phyloP scores from a whole-genome alignment of 2,329 filamentous ascomycete species.

The Botryotinia calthae region DNA sequence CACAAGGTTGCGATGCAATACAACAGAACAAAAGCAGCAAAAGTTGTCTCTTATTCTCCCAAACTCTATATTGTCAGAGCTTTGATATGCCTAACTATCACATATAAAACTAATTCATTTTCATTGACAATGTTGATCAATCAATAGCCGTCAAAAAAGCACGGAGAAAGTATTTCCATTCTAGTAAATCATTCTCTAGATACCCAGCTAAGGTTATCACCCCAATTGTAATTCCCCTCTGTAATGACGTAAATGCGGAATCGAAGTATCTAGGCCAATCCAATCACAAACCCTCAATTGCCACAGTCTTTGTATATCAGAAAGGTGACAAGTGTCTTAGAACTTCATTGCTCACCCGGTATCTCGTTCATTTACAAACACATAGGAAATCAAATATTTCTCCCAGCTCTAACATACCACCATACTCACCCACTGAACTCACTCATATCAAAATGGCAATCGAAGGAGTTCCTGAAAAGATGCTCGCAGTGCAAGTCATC shows the following conservation, averaged over 20 bases:
- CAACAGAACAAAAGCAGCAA: not conserved
- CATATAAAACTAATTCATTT: not conserved
- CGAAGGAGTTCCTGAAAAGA: constrained; percentile 42
- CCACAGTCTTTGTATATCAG: not conserved
- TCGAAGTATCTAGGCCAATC: not conserved
- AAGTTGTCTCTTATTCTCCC: not conserved
- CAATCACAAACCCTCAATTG: not conserved
- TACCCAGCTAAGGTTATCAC: too few species aligned
- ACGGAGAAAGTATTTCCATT: not conserved
- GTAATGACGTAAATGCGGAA: not conserved
- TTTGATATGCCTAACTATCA: not conserved
- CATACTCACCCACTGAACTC: not conserved
- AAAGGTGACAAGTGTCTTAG: not conserved
- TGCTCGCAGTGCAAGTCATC: constrained; percentile 49
- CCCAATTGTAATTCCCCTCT: not conserved
- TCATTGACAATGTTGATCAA: not conserved
- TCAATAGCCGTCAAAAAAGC: too few species aligned
- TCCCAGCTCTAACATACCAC: not conserved
- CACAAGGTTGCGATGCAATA: not conserved
- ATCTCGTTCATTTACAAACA: not conserved
- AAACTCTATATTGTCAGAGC: not conserved
- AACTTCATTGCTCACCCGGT: not conserved
- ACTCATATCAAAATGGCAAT: constrained; percentile 21
- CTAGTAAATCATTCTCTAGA: too few species aligned
- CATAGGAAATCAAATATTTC: not conserved